Conservation (phyloP, 805 yeast genomes). For the Myxozyma vanderwaltii region DNA sequence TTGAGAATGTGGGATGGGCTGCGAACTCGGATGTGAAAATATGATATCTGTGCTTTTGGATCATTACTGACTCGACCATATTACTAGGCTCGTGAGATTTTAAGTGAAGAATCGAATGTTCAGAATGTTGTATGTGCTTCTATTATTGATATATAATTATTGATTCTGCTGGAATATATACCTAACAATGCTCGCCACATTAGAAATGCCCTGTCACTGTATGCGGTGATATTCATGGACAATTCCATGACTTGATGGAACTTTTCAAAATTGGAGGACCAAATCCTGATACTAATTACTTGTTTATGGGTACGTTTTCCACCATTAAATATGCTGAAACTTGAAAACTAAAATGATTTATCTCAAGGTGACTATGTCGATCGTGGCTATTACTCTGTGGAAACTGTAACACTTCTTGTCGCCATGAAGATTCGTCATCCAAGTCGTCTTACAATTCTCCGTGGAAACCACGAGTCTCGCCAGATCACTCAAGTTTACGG, state of each 20-base stretch:
- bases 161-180: too few species aligned
- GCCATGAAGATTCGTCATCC: conserved; percentile 94
- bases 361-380: conserved; percentile 76
- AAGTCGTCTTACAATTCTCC: conserved; percentile 81
- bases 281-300: conserved; percentile 85
- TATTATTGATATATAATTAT: too few species aligned
- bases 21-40: too few species aligned
- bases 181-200: neutral
- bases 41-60: too few species aligned
- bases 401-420: conserved; percentile 83
- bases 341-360: too few species aligned
- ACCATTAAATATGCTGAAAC: neutral
- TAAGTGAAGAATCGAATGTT: conserved; percentile 83
- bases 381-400: conserved; percentile 84
- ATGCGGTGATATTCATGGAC: conserved; percentile 93
- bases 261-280: conserved; percentile 92
- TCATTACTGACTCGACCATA: conserved; percentile 39
- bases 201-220: conserved; percentile 87
- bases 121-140: conserved; percentile 67
- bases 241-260: conserved; percentile 92
- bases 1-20: too few species aligned
- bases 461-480: conserved; percentile 95
- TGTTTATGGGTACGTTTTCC: conserved; percentile 61
- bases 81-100: conserved; percentile 65
- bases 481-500: conserved; percentile 97